Evolutionary conservation across 257 asterid species (phyloP).

Genomic region (Solanum lycopersicoides): DNA sequence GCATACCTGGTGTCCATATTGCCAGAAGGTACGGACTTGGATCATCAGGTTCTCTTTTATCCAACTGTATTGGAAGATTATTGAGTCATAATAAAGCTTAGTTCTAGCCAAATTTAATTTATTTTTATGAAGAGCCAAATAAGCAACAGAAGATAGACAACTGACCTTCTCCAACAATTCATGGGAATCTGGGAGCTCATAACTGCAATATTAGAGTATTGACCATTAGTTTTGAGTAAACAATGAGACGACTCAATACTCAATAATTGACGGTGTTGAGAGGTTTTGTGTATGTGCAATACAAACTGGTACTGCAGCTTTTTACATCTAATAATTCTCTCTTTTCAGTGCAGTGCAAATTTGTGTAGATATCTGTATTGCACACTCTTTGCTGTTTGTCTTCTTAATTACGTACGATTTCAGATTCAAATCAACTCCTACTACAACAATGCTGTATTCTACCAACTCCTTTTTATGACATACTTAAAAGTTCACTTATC

Average conservation of each 20-base stretch:
- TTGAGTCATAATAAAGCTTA: conserved; percentile 16
- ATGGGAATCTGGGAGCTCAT: conserved; percentile 84
- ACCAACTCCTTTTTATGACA: background rate
- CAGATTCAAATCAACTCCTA: background rate
- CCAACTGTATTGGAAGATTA: conserved; percentile 41
- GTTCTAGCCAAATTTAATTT: background rate
- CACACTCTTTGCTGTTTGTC: background rate
- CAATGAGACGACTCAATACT: background rate
- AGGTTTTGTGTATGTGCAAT: background rate
- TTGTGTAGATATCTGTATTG: background rate
- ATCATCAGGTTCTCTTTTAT: conserved; percentile 88
- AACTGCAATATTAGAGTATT: conserved; percentile 40
- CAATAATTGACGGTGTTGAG: background rate
- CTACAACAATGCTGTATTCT: background rate
- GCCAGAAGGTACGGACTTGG: conserved; percentile 97
- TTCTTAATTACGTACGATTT: background rate
- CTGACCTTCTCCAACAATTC: conserved; percentile 66
- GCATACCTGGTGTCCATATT: conserved; percentile 93
- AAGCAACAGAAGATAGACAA: conserved; percentile 7
- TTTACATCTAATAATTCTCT: background rate
- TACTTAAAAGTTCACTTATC: background rate
- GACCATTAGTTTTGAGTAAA: background rate
- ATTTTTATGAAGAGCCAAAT: background rate
- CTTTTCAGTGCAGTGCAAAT: background rate
- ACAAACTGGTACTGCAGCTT: background rate